Conservation (phyloP, 352 stramenopile genomes). For the Paralagenidium karlingii region DNA sequence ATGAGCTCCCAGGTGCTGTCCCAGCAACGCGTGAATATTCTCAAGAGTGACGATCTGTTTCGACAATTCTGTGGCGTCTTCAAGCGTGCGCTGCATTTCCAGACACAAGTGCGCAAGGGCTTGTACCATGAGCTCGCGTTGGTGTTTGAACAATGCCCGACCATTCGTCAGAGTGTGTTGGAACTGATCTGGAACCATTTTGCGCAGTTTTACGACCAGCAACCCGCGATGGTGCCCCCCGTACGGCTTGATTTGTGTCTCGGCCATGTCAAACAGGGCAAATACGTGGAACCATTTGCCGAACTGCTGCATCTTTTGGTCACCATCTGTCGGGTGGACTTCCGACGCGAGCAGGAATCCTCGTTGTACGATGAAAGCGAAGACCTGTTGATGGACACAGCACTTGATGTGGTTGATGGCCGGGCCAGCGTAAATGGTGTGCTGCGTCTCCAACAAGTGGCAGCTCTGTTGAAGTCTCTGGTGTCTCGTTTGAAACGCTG, state of each 20-base stretch:
- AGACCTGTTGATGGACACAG: no score
- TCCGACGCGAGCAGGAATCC: conserved; percentile 3
- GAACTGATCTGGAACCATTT: conserved; percentile 33
- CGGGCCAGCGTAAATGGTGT: no score
- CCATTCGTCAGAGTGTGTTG: conserved; percentile 20
- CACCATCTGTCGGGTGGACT: conserved; percentile 14
- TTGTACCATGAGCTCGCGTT: conserved; percentile 29
- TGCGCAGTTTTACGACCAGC: conserved; percentile 25
- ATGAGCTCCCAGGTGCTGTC: no score
- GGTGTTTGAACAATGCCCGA: conserved; percentile 29
- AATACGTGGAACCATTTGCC: conserved; percentile 28
- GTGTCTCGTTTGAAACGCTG: conserved; percentile 35
- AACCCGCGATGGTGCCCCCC: conserved; percentile 28
- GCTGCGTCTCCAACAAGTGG: no score
- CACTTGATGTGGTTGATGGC: no score
- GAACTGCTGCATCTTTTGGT: conserved; percentile 24
- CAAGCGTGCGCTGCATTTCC: conserved; percentile 24
- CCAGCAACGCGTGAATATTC: conserved; percentile 21
- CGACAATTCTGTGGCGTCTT: conserved; percentile 49
- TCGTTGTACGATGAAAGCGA: conserved; percentile 9
- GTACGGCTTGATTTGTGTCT: conserved; percentile 29
- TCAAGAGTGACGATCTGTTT: conserved; percentile 31
- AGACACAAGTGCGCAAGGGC: conserved; percentile 25
- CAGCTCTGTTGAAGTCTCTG: conserved; percentile 13
- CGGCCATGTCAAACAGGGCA: conserved; percentile 8